Percentiles rank a stretch among this genome's conserved stretches.
phyloP scores from a whole-genome alignment of 2,329 filamentous ascomycete genomes.

The Orbilia ellipsospora region DNA sequence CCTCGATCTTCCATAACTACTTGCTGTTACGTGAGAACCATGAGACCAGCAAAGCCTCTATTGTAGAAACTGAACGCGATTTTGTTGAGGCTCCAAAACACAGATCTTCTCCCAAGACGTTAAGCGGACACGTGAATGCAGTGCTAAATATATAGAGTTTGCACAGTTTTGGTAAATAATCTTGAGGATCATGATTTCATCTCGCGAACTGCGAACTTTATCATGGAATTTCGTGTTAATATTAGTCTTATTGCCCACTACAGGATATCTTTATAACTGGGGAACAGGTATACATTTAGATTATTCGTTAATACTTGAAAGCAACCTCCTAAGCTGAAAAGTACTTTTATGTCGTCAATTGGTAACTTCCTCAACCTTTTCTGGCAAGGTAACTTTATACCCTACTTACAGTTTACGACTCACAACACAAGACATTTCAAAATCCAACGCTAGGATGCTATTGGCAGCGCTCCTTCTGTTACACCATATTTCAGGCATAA shows the following conservation, averaged over 20 bases:
- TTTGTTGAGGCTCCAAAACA: conserved; percentile 6
- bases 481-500: background rate
- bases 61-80: conserved; percentile 18
- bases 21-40: background rate
- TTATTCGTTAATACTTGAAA: background rate
- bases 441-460: conserved; percentile 36
- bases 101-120: conserved; percentile 23
- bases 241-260: background rate
- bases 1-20: background rate
- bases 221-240: background rate
- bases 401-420: background rate
- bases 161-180: conserved; percentile 26
- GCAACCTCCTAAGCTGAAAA: background rate
- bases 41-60: background rate
- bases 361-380: background rate
- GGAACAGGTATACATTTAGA: too few species aligned
- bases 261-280: background rate
- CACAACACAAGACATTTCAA: conserved; percentile 20
- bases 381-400: background rate
- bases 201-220: conserved; percentile 4
- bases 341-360: too few species aligned
- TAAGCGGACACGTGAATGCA: conserved; percentile 25
- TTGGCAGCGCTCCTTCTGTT: conserved; percentile 1
- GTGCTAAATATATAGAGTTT: conserved; percentile 4
- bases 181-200: conserved; percentile 36